These are phyloP conservation scores for Aspergillus tanneri DNA, from an alignment of 2,329 filamentous ascomycete species.

Conservation along the genomic window DNA sequence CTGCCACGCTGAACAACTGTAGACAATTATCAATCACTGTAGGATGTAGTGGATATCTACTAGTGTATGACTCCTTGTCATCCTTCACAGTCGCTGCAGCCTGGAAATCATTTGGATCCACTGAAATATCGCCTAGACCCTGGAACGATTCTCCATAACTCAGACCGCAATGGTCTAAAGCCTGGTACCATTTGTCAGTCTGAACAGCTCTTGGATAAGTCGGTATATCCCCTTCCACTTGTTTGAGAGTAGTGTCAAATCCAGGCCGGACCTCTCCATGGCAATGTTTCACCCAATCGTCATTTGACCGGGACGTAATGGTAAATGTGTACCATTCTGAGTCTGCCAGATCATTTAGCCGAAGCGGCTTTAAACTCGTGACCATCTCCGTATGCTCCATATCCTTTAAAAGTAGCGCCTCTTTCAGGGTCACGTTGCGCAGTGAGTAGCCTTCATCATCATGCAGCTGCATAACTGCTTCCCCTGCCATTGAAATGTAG, in stretches of 20 bases:
- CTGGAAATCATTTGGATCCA: neutral
- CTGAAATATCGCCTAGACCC: slow-evolving; percentile 13
- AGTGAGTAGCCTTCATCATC: neutral
- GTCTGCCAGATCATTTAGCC: slow-evolving; percentile 5
- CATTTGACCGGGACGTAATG: slow-evolving; percentile 7
- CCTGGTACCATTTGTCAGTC: slow-evolving; percentile 6
- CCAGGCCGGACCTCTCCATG: slow-evolving; percentile 8
- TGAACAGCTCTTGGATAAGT: neutral
- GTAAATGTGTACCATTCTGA: slow-evolving; percentile 17
- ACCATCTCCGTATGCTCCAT: too few relatives aligned
- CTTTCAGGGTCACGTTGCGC: too few relatives aligned
- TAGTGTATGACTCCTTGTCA: neutral
- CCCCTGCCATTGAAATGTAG: slow-evolving; percentile 36
- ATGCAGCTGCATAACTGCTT: slow-evolving; percentile 13
- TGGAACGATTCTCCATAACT: slow-evolving; percentile 12
- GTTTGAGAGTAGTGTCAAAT: too few relatives aligned
- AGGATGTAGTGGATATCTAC: slow-evolving; percentile 15
- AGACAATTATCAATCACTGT: slow-evolving; percentile 17
- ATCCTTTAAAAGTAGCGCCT: too few relatives aligned
- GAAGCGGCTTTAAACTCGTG: slow-evolving; percentile 9
- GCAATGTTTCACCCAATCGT: slow-evolving; percentile 11
- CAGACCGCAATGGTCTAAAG: slow-evolving; percentile 8
- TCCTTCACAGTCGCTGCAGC: slow-evolving; percentile 4
- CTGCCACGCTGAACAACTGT: slow-evolving; percentile 14
- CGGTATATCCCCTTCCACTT: neutral